Percentiles rank a stretch among this genome's conserved stretches.
phyloP scores from a whole-genome alignment of 306 rosid genomes.

The Spatholobus suberectus region DNA sequence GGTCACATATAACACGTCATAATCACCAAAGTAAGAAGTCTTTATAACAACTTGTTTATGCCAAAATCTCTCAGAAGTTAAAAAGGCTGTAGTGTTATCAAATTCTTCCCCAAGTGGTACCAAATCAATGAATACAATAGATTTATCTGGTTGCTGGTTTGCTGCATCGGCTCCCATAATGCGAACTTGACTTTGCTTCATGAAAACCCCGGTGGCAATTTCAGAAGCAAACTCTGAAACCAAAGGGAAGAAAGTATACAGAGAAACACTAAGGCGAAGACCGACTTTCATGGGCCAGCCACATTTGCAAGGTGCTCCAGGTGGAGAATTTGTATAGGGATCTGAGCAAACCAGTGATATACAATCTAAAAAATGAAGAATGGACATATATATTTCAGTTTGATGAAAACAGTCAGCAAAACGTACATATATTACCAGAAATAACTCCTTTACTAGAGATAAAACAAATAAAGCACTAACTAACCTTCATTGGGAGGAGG shows the following conservation, averaged over 20 bases:
- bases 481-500: slow-evolving; percentile 97
- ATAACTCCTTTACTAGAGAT: not conserved
- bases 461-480: slow-evolving; percentile 19
- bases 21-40: slow-evolving; percentile 81
- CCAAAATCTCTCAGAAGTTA: slow-evolving; percentile 86
- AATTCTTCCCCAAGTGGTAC: slow-evolving; percentile 85
- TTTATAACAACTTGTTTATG: slow-evolving; percentile 74
- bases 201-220: slow-evolving; percentile 73
- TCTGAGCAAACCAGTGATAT: slow-evolving; percentile 65
- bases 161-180: slow-evolving; percentile 92
- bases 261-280: slow-evolving; percentile 74
- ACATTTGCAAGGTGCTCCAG: slow-evolving; percentile 91
- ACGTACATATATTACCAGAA: slow-evolving; percentile 12
- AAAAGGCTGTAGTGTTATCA: slow-evolving; percentile 87
- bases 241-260: slow-evolving; percentile 95
- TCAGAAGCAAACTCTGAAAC: slow-evolving; percentile 92
- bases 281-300: slow-evolving; percentile 90
- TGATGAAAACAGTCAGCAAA: slow-evolving; percentile 24
- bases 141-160: slow-evolving; percentile 74
- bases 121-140: slow-evolving; percentile 74
- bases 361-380: slow-evolving; percentile 70
- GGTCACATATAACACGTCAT: slow-evolving; percentile 84
- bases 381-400: slow-evolving; percentile 30
- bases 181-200: slow-evolving; percentile 93
- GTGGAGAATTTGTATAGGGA: slow-evolving; percentile 86